These are phyloP conservation scores for Leishmania guyanensis DNA, from an alignment of 208 protist genomes.

Conservation along the genomic window DNA sequence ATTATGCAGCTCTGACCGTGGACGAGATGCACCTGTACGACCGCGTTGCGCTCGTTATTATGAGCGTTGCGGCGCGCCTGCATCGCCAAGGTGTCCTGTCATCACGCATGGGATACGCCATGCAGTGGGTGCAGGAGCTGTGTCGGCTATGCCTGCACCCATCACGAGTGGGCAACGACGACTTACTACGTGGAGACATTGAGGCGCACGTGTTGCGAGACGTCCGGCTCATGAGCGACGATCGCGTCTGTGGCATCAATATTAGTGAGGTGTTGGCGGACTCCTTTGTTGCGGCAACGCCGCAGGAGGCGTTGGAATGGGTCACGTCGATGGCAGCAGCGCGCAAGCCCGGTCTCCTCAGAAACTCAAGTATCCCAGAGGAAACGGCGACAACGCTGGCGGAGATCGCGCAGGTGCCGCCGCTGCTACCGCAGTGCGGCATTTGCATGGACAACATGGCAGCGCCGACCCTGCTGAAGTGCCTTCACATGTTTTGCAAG, in stretches of 20 bases:
- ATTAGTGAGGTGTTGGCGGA: conserved; percentile 14
- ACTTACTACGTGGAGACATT: conserved; percentile 22
- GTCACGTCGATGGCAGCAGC: conserved; percentile 11
- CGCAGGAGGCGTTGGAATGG: conserved; percentile 42
- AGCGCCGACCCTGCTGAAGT: conserved; percentile 47
- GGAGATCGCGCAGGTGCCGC: conserved; percentile 37
- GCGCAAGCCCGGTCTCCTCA: background rate
- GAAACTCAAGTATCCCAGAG: conserved; percentile 16
- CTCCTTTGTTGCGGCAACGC: conserved; percentile 36
- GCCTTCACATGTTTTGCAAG: conserved; percentile 67
- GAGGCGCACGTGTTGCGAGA: conserved; percentile 12
- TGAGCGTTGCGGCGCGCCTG: conserved; percentile 18
- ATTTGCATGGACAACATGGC: conserved; percentile 56
- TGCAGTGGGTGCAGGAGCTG: conserved; percentile 57
- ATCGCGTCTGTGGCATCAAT: background rate
- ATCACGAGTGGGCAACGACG: conserved; percentile 18
- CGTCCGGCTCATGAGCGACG: background rate
- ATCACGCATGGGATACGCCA: conserved; percentile 29
- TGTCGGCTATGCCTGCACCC: conserved; percentile 45
- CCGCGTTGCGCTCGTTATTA: conserved; percentile 33
- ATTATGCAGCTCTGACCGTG: conserved; percentile 14
- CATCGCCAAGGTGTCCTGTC: conserved; percentile 41
- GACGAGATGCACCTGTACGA: conserved; percentile 47
- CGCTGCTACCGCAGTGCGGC: conserved; percentile 41
- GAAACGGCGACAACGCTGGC: conserved; percentile 36